Percentiles rank a stretch among this genome's conserved stretches.
phyloP scores from a whole-genome alignment of 495 filamentous ascomycete species.

The Polyplosphaeria fusca region DNA sequence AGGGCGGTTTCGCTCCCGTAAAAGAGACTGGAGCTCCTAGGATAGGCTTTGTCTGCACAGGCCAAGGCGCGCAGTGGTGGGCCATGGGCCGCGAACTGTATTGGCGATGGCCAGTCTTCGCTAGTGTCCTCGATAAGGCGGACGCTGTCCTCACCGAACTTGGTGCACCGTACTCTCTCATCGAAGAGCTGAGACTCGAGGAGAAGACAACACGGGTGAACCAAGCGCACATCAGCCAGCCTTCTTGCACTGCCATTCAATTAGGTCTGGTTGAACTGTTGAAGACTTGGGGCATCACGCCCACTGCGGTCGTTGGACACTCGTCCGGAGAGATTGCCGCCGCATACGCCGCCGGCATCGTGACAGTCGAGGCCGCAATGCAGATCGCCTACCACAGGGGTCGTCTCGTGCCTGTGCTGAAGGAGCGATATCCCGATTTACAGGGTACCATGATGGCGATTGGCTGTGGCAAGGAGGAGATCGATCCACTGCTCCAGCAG shows the following conservation, averaged over 20 bases:
- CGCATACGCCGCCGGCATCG: conserved; percentile 54
- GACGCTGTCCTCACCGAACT: conserved; percentile 6
- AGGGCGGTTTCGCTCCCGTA: conserved; percentile 14
- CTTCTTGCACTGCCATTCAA: conserved; percentile 31
- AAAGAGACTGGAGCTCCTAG: conserved; percentile 15
- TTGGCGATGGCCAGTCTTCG: conserved; percentile 7
- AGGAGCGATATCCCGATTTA: background rate
- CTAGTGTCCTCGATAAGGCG: background rate
- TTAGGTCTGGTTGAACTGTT: conserved; percentile 28
- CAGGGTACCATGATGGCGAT: conserved; percentile 34
- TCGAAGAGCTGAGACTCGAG: background rate
- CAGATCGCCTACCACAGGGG: conserved; percentile 42
- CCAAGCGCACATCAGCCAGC: conserved; percentile 9
- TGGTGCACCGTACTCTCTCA: conserved; percentile 21
- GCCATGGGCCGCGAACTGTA: conserved; percentile 42
- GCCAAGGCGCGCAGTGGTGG: conserved; percentile 45
- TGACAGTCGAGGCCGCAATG: conserved; percentile 47
- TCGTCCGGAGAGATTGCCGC: conserved; percentile 63
- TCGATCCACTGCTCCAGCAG: background rate
- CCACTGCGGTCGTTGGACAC: conserved; percentile 52
- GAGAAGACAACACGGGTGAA: conserved; percentile 16
- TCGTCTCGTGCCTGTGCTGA: conserved; percentile 2
- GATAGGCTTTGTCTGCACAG: conserved; percentile 42
- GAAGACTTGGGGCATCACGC: conserved; percentile 29
- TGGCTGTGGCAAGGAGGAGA: conserved; percentile 4